Conservation (phyloP, 441 rosid genomes). For the Pelargonium cotyledonis region DNA sequence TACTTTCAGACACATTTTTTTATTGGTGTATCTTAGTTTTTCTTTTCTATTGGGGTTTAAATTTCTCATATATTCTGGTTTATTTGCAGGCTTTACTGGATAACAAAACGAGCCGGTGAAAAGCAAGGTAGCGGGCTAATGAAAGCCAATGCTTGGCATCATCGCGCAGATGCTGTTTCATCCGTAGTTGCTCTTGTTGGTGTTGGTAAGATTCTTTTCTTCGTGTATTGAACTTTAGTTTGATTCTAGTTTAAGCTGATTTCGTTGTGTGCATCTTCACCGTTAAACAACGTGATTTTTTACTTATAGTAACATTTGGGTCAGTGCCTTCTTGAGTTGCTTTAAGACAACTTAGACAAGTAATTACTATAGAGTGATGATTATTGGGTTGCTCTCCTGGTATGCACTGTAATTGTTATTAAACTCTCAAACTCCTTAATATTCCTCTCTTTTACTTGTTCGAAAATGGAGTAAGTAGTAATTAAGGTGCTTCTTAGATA, state of each 20-base stretch:
- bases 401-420: no score
- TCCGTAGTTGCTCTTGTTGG: slow-evolving; percentile 88
- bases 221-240: slow-evolving; percentile 10
- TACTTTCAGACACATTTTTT: not conserved
- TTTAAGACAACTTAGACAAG: no score
- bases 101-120: slow-evolving; percentile 88
- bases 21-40: not conserved
- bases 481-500: no score
- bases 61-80: not conserved
- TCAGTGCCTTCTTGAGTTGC: no score
- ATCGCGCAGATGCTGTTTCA: slow-evolving; percentile 90
- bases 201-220: slow-evolving; percentile 58
- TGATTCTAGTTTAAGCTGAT: not conserved
- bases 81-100: slow-evolving; percentile 71
- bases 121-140: slow-evolving; percentile 82
- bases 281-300: no score
- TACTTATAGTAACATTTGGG: no score
- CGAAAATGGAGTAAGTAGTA: no score
- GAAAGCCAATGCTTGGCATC: slow-evolving; percentile 99
- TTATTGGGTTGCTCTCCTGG: no score
- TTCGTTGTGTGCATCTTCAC: not conserved
- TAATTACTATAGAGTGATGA: no score
- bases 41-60: not conserved
- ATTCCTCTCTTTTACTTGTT: no score
- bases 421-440: no score